Percentiles rank a stretch among this genome's conserved stretches.
These are phyloP conservation scores for Aciculosporium take DNA, from an alignment of 2,329 filamentous ascomycete genomes.

Conservation along the genomic window DNA sequence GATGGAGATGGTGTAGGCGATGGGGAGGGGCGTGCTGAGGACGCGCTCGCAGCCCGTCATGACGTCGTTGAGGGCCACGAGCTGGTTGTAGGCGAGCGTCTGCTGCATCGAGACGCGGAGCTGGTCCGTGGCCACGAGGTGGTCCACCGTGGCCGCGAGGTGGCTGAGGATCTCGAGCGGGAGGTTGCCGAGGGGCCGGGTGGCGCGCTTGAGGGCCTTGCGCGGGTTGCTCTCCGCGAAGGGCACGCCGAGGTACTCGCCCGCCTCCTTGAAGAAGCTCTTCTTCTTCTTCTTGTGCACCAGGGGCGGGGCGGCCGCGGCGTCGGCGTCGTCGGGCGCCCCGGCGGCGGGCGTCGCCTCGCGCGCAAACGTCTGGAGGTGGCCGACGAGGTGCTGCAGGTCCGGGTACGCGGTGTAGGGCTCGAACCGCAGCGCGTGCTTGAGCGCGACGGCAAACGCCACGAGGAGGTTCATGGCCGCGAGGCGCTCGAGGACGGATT, in stretches of 20 bases:
- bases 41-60: constrained; percentile 62
- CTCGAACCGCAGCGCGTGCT: constrained; percentile 74
- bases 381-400: constrained; percentile 51
- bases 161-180: constrained; percentile 69
- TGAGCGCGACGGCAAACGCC: constrained; percentile 62
- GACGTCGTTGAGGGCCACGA: constrained; percentile 56
- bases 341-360: constrained; percentile 11
- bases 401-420: constrained; percentile 67
- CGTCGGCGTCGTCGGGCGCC: too few relatives aligned
- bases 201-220: constrained; percentile 59
- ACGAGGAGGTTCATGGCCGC: constrained; percentile 64
- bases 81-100: constrained; percentile 43
- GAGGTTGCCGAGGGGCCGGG: constrained; percentile 64
- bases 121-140: constrained; percentile 39
- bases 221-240: constrained; percentile 68
- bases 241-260: constrained; percentile 61
- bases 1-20: constrained; percentile 74
- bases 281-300: too few relatives aligned
- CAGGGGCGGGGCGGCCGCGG: too few relatives aligned
- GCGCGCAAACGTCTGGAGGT: constrained; percentile 70
- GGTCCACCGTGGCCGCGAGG: constrained; percentile 51
- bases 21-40: constrained; percentile 66
- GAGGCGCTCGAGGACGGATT: constrained; percentile 56
- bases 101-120: constrained; percentile 44
- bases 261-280: constrained; percentile 46